Evolutionary conservation across 768 basidiomycete genomes (phyloP), one percentile per base, ranked within the genome.

Genomic region (Kwoniella pini): DNA sequence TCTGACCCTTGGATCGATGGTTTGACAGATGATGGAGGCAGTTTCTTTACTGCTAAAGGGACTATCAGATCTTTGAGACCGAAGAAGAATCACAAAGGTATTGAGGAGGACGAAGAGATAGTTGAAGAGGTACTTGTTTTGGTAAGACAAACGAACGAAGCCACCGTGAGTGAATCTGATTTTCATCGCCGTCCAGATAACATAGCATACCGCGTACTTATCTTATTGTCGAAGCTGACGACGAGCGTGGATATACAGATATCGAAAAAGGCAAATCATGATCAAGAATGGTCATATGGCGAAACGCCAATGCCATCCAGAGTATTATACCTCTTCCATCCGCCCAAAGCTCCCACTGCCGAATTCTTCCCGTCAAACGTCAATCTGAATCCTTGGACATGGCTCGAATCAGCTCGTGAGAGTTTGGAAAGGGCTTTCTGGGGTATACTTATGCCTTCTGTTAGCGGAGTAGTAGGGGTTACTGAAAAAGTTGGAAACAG

Each of bases 371-470:
- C 50, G 10, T 26, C 49, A 17, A 44, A 31, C 22, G 12, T 59
- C 15, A 44, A 30, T 19, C 28, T 59, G 26, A 51, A 52, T 52
- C 39, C 57, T n/a, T 59, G 57, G 57, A 30, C 39, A 12, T 59
- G 57, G 57, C 10, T 59, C 19, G 57, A 59, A 19, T 42, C 48
- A 30, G 57, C 49, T 21, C n/a, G 42, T 22, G 50, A 52, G 27
- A 38, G 38, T n/a, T 22, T 59, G 6, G 57, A 59, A 45, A 43
- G 49, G n/a, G 57, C 57, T 4, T 59, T 59, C 21, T 59, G 57
- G 57, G 57, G 50, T 6, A 42, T 59, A 21, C 22, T 59, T 17
- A 59, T 59, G 57, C 57, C 57, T 38, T 59, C 57, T 36, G 57
- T 59, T 33, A 53, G 57, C 27, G 57, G 57, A 11, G 31, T 59